Evolutionary conservation across 208 protist species (phyloP).

Genomic region (Naegleria lovaniensis): DNA sequence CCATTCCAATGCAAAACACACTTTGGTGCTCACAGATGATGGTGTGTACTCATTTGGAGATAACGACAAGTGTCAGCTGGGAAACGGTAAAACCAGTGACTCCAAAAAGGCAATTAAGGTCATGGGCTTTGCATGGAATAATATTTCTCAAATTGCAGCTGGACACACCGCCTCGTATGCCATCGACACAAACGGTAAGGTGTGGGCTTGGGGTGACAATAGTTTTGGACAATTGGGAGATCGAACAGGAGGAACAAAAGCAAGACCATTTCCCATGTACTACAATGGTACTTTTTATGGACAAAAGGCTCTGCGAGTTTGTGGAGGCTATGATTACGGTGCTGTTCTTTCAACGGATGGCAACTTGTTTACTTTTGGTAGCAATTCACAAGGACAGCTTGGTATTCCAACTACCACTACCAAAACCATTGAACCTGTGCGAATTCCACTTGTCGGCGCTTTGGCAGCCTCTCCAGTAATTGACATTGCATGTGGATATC

Average conservation of each 20-base stretch:
- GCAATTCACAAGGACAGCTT: not conserved
- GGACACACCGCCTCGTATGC: not conserved
- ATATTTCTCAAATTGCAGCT: not conserved
- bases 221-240: not conserved
- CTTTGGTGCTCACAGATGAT: not conserved
- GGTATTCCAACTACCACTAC: not conserved
- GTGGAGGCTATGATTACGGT: not conserved
- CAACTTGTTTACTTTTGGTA: not conserved
- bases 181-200: not conserved
- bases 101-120: not conserved
- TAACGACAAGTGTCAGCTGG: not conserved
- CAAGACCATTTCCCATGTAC: not conserved
- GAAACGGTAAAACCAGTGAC: not conserved
- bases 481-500: not conserved
- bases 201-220: not conserved
- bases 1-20: not conserved
- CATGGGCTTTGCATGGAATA: not conserved
- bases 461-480: not conserved
- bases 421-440: not conserved
- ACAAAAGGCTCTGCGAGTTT: not conserved
- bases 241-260: not conserved
- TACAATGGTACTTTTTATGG: not conserved
- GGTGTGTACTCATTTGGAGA: not conserved
- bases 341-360: not conserved
- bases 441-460: not conserved